Percentiles rank a stretch among this genome's conserved stretches.
These are phyloP conservation scores for Fusarium stilboides DNA, from an alignment of 2,329 filamentous ascomycete species.

Conservation along the genomic window DNA sequence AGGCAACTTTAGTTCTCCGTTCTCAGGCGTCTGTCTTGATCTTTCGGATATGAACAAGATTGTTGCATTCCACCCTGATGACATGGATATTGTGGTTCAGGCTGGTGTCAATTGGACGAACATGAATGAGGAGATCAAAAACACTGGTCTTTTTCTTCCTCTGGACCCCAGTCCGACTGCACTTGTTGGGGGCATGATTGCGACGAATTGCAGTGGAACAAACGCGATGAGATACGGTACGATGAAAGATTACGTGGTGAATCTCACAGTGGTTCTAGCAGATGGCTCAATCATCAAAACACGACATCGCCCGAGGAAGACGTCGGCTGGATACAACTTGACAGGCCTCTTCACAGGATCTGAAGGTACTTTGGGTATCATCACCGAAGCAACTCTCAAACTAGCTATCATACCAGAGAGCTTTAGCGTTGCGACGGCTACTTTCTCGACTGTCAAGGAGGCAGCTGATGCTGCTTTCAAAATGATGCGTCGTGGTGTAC, in stretches of 20 bases:
- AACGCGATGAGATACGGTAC: conserved; percentile 78
- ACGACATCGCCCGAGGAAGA: conserved; percentile 75
- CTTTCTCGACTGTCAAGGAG: conserved; percentile 70
- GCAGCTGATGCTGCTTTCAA: conserved; percentile 75
- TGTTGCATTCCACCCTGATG: conserved; percentile 74
- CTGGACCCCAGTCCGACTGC: conserved; percentile 77
- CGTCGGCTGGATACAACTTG: conserved; percentile 80
- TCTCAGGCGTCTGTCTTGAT: conserved; percentile 79
- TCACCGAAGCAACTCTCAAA: conserved; percentile 80
- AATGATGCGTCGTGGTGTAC: conserved; percentile 76
- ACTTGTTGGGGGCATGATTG: conserved; percentile 72
- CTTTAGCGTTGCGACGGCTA: conserved; percentile 75
- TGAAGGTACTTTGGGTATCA: conserved; percentile 79
- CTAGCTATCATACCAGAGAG: conserved; percentile 75
- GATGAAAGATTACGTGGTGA: conserved; percentile 83
- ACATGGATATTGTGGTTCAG: conserved; percentile 81
- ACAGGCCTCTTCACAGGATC: conserved; percentile 78
- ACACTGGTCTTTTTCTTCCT: conserved; percentile 76
- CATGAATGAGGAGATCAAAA: conserved; percentile 75
- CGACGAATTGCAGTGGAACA: conserved; percentile 76
- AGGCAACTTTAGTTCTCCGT: conserved; percentile 78
- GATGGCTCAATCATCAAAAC: conserved; percentile 79
- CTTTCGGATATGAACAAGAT: conserved; percentile 78
- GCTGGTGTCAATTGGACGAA: conserved; percentile 78
- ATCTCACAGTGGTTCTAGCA: conserved; percentile 78